Conservation (phyloP, 176 grass and related monocot species). For the Cenchrus americanus region DNA sequence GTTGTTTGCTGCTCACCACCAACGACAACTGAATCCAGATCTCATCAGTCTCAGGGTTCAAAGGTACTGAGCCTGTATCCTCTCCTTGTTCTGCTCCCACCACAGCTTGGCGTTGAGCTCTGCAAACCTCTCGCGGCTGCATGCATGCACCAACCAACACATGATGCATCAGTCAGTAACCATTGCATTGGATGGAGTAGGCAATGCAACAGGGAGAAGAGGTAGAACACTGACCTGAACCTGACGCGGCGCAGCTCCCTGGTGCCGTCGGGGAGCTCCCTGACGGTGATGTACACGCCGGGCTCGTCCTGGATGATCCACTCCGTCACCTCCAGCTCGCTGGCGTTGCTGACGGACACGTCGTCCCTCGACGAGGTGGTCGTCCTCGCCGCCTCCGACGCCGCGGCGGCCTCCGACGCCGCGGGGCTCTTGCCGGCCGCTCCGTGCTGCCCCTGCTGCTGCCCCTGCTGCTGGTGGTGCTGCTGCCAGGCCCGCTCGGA, state of each 20-base stretch:
- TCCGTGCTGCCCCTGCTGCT: conserved; percentile 31
- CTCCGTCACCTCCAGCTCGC: conserved; percentile 73
- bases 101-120: conserved; percentile 80
- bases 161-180: background rate
- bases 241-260: conserved; percentile 81
- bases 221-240: conserved; percentile 52
- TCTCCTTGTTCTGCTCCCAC: conserved; percentile 94
- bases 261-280: conserved; percentile 67
- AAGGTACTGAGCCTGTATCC: conserved; percentile 73
- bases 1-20: conserved; percentile 5
- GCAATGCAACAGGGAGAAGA: no score
- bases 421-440: conserved; percentile 43
- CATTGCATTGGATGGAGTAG: no score
- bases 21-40: background rate
- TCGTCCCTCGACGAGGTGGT: conserved; percentile 62
- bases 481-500: conserved; percentile 64
- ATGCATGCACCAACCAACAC: no score
- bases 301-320: conserved; percentile 75
- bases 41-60: conserved; percentile 2
- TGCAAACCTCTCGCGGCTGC: conserved; percentile 78
- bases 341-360: conserved; percentile 74
- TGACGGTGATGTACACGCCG: conserved; percentile 79
- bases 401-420: background rate
- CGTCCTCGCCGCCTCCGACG: conserved; percentile 55
- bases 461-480: conserved; percentile 14